Conservation (phyloP, 2,329 filamentous ascomycete genomes). For the Aplosporella prunicola region DNA sequence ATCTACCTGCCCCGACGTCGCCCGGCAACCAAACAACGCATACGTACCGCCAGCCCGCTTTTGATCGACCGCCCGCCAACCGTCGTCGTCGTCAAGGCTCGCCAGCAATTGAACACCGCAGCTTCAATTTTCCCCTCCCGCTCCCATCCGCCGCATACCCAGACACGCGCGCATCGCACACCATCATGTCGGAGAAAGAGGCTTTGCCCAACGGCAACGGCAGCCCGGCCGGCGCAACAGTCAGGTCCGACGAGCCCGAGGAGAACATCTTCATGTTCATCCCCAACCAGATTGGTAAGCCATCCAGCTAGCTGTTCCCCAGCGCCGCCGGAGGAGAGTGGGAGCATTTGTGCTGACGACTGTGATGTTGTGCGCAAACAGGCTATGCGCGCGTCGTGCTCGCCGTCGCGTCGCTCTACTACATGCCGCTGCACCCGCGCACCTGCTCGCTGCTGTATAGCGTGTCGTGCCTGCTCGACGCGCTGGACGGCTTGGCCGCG, state of each 20-base stretch:
- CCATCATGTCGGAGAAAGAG: constrained; percentile 5
- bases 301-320: background rate
- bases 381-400: constrained; percentile 44
- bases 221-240: background rate
- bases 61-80: too few species aligned
- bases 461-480: constrained; percentile 89
- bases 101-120: too few species aligned
- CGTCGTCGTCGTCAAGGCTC: too few species aligned
- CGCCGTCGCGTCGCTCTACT: constrained; percentile 87
- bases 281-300: constrained; percentile 43
- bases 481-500: constrained; percentile 89
- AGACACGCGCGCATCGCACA: background rate
- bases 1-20: too few species aligned
- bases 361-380: constrained; percentile 14
- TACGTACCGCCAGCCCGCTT: too few species aligned
- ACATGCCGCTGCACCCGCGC: constrained; percentile 97
- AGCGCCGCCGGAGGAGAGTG: background rate
- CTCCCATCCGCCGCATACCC: background rate
- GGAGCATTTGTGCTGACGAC: background rate
- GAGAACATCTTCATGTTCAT: constrained; percentile 48
- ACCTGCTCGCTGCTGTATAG: constrained; percentile 89
- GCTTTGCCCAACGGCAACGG: constrained; percentile 10
- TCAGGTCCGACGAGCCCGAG: constrained; percentile 19
- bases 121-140: too few species aligned
- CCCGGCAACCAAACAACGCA: too few species aligned